Conservation (phyloP, 2,329 filamentous ascomycete species). For the Fusarium chaquense region DNA sequence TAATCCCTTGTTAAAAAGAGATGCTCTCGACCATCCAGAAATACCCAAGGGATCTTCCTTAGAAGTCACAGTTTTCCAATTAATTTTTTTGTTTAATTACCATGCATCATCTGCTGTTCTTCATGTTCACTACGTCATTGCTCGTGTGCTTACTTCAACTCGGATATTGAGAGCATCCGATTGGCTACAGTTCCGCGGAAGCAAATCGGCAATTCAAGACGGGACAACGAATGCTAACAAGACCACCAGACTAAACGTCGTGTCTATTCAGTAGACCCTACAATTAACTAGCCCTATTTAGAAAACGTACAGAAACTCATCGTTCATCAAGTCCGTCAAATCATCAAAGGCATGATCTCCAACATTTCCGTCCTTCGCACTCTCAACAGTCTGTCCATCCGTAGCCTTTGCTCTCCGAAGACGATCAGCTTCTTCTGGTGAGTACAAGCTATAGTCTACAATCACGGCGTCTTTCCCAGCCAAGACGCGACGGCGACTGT, state of each 20-base stretch:
- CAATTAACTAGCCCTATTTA: neutral
- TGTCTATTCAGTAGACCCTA: neutral
- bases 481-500: conserved; percentile 63
- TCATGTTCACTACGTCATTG: neutral
- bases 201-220: neutral
- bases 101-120: rapidly evolving
- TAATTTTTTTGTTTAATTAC: neutral
- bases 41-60: too few species aligned
- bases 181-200: conserved; percentile 29
- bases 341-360: conserved; percentile 33
- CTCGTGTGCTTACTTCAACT: neutral
- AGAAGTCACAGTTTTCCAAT: too few species aligned
- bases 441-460: conserved; percentile 57
- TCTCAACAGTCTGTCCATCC: conserved; percentile 2
- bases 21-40: neutral
- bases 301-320: conserved; percentile 40
- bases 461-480: conserved; percentile 68
- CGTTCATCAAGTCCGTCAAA: conserved; percentile 41
- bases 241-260: too few species aligned
- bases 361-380: conserved; percentile 1
- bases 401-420: conserved; percentile 21
- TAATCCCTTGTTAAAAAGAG: rapidly evolving
- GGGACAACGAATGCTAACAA: too few species aligned
- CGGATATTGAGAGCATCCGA: conserved; percentile 2
- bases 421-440: conserved; percentile 56